Conservation (phyloP, 495 filamentous ascomycete species). For the Aspergillus bertholletiae region DNA sequence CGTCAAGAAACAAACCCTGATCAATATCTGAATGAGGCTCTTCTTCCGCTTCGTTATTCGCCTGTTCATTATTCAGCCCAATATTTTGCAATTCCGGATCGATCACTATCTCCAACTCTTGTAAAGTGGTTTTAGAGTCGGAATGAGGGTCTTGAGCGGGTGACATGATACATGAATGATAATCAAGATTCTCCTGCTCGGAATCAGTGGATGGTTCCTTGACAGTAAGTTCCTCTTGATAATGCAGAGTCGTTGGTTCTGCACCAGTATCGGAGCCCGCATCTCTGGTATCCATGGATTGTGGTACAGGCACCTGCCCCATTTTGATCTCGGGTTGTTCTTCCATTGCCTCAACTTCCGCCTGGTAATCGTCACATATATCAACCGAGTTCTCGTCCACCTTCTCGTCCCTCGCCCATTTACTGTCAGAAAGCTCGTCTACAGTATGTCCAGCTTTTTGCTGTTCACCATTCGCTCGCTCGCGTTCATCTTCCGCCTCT, state of each 20-base stretch:
- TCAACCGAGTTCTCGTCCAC: constrained; percentile 5
- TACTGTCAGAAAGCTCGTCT: constrained; percentile 5
- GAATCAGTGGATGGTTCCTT: neutral
- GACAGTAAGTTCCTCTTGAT: neutral
- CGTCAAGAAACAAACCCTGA: constrained; percentile 17
- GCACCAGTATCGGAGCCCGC: neutral
- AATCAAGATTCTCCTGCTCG: constrained; percentile 5
- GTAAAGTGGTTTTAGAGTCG: neutral
- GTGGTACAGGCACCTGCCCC: neutral
- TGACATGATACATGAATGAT: neutral
- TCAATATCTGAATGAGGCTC: neutral
- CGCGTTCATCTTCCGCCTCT: neutral
- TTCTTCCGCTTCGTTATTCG: neutral
- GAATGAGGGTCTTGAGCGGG: neutral
- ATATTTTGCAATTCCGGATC: constrained; percentile 16
- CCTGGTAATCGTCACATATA: neutral
- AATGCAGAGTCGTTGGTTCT: neutral
- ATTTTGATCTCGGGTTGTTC: neutral
- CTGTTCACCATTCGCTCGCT: constrained; percentile 13
- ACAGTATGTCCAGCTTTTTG: constrained; percentile 18
- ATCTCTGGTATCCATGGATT: neutral
- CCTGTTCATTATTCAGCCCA: neutral
- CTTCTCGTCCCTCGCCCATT: neutral
- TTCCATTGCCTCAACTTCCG: constrained; percentile 2
- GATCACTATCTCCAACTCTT: constrained; percentile 7